Evolutionary conservation across 2,329 filamentous ascomycete genomes (phyloP), one percentile per base, ranked within the genome.

Genomic region (Gremmenia infestans): DNA sequence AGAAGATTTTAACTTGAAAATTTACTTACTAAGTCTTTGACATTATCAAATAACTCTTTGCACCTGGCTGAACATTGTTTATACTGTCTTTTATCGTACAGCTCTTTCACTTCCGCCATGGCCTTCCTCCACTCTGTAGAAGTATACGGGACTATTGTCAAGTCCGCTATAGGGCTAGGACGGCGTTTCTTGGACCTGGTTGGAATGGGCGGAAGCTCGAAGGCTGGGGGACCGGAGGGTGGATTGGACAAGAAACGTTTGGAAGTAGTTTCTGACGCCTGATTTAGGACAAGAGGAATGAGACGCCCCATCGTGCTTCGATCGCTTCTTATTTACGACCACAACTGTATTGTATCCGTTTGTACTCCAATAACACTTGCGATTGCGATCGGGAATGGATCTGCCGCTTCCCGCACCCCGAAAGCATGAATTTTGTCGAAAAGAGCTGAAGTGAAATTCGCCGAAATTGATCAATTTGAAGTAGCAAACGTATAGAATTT

Each of bases 1-100:
- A 32, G 15, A 40, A 8, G 5, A 40, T 40, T 40, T 3, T 40
- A 8, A 17, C 15, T 14, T 15, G 11, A 32, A 32, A 32, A n/a
- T 1, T 17, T 5, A 63, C 64, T 62, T 63, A 70, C 68, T 25
- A 60, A 64, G 50, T 67, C 65, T 46, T 60, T 62, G 39, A 68
- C 64, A 25, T 56, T 59, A 19, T 67, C 58, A 2, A 70, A 57
- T 32, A 68, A 50, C 43, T 67, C 58, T 39, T 63, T 68, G 39
- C 66, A 69, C 17, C 65, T 61, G 17, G 62, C 50, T 15, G 63
- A 58, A 40, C 68, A 70, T 22, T 68, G 59, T 59, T 66, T 68
- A 43, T 70, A 68, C 28, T 68, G 58, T 37, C 62, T 57, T 28
- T 60, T 62, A 6, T 56, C 15, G 54, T 67, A 70, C n/a, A 70